phyloP scores from a whole-genome alignment of 2,329 filamentous ascomycete species.

The Catunica adiposa region DNA sequence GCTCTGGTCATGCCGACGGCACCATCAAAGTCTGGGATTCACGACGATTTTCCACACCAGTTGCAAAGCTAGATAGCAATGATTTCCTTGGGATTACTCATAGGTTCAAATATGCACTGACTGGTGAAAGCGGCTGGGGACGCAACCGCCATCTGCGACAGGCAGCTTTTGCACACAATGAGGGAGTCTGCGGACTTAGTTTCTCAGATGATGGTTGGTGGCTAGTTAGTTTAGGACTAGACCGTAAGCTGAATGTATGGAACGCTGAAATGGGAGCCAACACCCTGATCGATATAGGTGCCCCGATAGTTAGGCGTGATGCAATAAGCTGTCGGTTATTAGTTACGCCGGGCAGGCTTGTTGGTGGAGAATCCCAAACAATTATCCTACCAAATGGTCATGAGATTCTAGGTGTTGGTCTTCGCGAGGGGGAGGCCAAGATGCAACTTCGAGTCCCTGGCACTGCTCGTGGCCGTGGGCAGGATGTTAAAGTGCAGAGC shows the following conservation, averaged over 20 bases:
- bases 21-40: slow-evolving; percentile 62
- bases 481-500: slow-evolving; percentile 42
- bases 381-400: slow-evolving; percentile 69
- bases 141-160: slow-evolving; percentile 26
- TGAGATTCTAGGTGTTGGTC: slow-evolving; percentile 63
- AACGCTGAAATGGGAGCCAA: slow-evolving; percentile 66
- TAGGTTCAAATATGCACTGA: slow-evolving; percentile 22
- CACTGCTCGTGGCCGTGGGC: background rate
- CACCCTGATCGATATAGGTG: slow-evolving; percentile 65
- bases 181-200: slow-evolving; percentile 65
- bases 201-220: slow-evolving; percentile 71
- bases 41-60: slow-evolving; percentile 55
- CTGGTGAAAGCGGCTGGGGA: slow-evolving; percentile 20
- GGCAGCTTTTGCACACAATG: slow-evolving; percentile 53
- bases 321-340: background rate
- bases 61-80: slow-evolving; percentile 70
- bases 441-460: slow-evolving; percentile 49
- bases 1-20: slow-evolving; percentile 72
- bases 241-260: slow-evolving; percentile 77
- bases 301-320: slow-evolving; percentile 33
- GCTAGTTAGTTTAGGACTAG: slow-evolving; percentile 67
- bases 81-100: slow-evolving; percentile 54
- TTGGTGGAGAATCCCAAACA: slow-evolving; percentile 41
- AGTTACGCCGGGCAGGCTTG: slow-evolving; percentile 44
- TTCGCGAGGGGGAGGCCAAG: slow-evolving; percentile 59